Percentiles rank a stretch among this genome's conserved stretches.
Evolutionary conservation across 2,329 filamentous ascomycete species (phyloP).

Genomic region (Pyrenochaeta sp.): DNA sequence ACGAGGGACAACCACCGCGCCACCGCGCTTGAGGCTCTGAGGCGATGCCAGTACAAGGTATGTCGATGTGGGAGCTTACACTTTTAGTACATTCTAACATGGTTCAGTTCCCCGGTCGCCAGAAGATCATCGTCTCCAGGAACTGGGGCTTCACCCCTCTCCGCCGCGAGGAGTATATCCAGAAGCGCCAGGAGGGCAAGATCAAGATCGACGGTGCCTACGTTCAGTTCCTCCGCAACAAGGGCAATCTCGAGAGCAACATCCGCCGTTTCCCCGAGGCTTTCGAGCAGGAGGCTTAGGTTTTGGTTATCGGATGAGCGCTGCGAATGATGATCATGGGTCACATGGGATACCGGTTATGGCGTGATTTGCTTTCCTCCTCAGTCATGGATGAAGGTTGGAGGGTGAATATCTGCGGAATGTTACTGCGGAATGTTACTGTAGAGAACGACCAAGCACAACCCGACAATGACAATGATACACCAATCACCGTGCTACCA

Average conservation of each 20-base stretch:
- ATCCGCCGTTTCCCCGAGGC: slow-evolving; percentile 94
- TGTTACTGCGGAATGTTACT: slow-evolving; percentile 31
- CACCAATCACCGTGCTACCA: slow-evolving; percentile 14
- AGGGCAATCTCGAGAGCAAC: slow-evolving; percentile 86
- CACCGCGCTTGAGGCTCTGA: slow-evolving; percentile 96
- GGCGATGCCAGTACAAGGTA: slow-evolving; percentile 97
- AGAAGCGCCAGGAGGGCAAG: slow-evolving; percentile 90
- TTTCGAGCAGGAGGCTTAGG: slow-evolving; percentile 64
- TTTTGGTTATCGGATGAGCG: slow-evolving; percentile 28
- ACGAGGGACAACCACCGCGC: slow-evolving; percentile 95
- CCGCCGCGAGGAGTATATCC: slow-evolving; percentile 95
- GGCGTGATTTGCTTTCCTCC: slow-evolving; percentile 48
- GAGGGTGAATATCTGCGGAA: slow-evolving; percentile 31
- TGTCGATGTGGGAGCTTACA: background rate
- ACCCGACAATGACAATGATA: slow-evolving; percentile 48
- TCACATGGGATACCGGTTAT: slow-evolving; percentile 48
- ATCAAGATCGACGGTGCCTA: slow-evolving; percentile 99
- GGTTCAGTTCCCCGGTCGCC: slow-evolving; percentile 88
- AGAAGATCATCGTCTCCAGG: slow-evolving; percentile 99
- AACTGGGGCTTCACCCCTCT: slow-evolving; percentile 99
- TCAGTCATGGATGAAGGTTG: slow-evolving; percentile 45
- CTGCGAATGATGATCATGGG: slow-evolving; percentile 41
- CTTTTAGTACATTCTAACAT: slow-evolving; percentile 8
- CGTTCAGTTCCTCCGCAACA: slow-evolving; percentile 98
- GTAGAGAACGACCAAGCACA: slow-evolving; percentile 41